Conservation (phyloP, 2,329 filamentous ascomycete species). For the Colletotrichum plurivorum region DNA sequence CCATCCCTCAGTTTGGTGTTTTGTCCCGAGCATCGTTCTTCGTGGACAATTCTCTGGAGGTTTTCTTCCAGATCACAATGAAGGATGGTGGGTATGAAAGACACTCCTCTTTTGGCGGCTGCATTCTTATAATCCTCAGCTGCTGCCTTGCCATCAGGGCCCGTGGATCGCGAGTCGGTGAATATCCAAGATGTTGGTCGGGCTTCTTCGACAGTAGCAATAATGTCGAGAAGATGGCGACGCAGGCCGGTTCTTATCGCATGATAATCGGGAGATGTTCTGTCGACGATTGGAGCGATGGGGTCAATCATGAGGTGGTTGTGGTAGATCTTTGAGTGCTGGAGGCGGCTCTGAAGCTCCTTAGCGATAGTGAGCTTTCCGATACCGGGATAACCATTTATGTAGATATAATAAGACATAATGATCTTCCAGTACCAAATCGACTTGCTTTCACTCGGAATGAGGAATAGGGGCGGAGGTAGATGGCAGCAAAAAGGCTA, state of each 20-base stretch:
- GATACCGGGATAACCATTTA: conserved; percentile 50
- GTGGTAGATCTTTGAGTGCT: conserved; percentile 45
- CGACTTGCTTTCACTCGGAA: too few species aligned
- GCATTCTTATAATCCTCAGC: conserved; percentile 44
- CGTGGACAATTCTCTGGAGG: conserved; percentile 38
- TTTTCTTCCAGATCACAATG: conserved; percentile 47
- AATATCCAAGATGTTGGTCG: conserved; percentile 44
- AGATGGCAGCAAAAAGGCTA: too few species aligned
- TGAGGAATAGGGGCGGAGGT: too few species aligned
- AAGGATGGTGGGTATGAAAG: conserved; percentile 47
- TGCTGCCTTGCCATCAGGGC: conserved; percentile 14
- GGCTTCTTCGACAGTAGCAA: conserved; percentile 30
- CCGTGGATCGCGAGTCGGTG: conserved; percentile 44
- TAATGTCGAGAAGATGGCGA: conserved; percentile 20
- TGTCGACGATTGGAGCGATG: conserved; percentile 42
- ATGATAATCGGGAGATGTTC: conserved; percentile 43
- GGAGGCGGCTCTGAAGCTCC: conserved; percentile 46
- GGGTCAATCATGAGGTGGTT: conserved; percentile 50
- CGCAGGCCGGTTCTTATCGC: conserved; percentile 37
- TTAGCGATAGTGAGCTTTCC: conserved; percentile 50
- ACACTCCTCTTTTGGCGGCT: conserved; percentile 41
- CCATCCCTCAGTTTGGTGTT: conserved; percentile 44
- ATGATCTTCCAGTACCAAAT: too few species aligned
- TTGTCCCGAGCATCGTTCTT: conserved; percentile 22
- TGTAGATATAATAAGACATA: conserved; percentile 45